phyloP scores from a whole-genome alignment of 352 stramenopile genomes.

The Plasmopara muralis region DNA sequence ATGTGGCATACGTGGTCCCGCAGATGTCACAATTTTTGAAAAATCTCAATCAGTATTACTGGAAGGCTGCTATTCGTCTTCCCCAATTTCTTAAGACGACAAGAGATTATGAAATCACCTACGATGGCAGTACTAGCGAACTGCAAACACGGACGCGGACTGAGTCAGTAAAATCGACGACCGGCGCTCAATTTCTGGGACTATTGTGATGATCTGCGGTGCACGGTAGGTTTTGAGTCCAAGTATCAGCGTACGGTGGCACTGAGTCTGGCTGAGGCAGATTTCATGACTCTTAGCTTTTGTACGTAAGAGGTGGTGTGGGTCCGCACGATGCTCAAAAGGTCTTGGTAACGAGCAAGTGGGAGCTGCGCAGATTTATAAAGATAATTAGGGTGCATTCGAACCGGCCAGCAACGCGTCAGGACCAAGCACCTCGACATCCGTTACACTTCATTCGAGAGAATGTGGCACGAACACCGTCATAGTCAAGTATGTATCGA shows the following conservation, averaged over 20 bases:
- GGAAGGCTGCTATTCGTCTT: background rate
- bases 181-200: background rate
- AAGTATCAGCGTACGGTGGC: constrained; percentile 1
- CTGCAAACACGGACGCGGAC: background rate
- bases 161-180: constrained; percentile 2
- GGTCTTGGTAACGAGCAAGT: constrained; percentile 1
- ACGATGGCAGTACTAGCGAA: background rate
- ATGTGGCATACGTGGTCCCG: background rate
- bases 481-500: background rate
- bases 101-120: background rate
- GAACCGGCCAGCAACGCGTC: constrained; percentile 2
- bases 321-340: background rate
- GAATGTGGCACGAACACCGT: background rate
- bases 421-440: constrained; percentile 2
- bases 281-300: constrained; percentile 2
- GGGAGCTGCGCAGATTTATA: background rate
- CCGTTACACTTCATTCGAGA: constrained; percentile 2
- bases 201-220: background rate
- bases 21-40: background rate
- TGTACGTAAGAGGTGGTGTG: constrained; percentile 1
- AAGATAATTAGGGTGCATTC: constrained; percentile 4
- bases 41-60: background rate
- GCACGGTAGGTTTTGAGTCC: background rate
- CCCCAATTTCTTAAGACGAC: background rate
- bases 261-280: background rate